Base-by-base conservation (phyloP, 306 rosid species). In the Cucumis hystrix region DNA sequence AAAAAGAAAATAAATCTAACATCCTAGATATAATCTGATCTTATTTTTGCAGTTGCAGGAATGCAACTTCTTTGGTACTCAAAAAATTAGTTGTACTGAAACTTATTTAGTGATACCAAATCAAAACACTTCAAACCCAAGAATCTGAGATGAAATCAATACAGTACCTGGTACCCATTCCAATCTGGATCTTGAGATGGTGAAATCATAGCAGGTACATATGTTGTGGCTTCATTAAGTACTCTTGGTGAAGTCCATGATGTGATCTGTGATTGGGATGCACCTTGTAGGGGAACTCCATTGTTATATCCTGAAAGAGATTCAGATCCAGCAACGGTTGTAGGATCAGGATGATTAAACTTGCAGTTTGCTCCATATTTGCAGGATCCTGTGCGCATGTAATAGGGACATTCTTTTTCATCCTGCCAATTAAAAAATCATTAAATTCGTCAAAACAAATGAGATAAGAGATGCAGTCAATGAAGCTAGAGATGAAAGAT, bases 331-430 rank as follows among this genome's bases (percentile, higher is more conserved):
- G 87, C 92, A 17, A 83, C 87, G 67, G 88, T 71, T 74, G 90
- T 89, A 76, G 99, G 99, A 82, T 96, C 98, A 18, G 99, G 99
- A 78, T 96, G 99, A 83, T 96, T 96, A 82, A 89, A 96, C 91
- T 79, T 91, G 88, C 99, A 92, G 92, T 86, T 88, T 13, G 87
- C 79, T 72, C 97, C 99, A 84, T 86, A 96, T 89, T 90, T 96
- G 83, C 99, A 96, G 75, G 96, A 92, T 76, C 98, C 97, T n/a
- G 78, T 92, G 62, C 91, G 93, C 98, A 96, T 96, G 85, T 96
- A 96, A 77, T 86, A 92, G 41, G 89, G 97, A 47, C 99, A 96
- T 81, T 89, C 99, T 83, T 70, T 96, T 84, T 87, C 96, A 20
- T 92, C 97, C 99, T 96, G 83, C 43, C 80, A 87, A 17, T 43